Evolutionary conservation across 257 asterid genomes (phyloP).

Genomic region (Galeopsis tetrahit): DNA sequence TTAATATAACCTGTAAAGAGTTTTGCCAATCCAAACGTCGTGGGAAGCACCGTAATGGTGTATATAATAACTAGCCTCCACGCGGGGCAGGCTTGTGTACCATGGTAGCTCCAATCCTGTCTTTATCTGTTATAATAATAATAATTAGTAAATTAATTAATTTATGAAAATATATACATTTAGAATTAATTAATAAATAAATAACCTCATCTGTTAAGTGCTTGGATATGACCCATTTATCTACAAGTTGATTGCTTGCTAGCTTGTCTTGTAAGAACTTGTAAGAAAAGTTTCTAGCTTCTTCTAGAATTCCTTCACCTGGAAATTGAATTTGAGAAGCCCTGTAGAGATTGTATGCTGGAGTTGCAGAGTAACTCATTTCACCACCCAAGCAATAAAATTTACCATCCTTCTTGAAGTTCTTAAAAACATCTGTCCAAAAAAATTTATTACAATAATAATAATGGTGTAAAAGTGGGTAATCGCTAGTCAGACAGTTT

Average conservation of each 20-base stretch:
- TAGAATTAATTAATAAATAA: neutral
- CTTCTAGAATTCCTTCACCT: slow-evolving; percentile 54
- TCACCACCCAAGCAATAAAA: slow-evolving; percentile 45
- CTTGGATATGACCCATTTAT: slow-evolving; percentile 55
- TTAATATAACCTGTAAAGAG: slow-evolving; percentile 36
- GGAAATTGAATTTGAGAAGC: slow-evolving; percentile 53
- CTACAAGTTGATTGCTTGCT: slow-evolving; percentile 29
- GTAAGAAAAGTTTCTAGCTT: slow-evolving; percentile 40
- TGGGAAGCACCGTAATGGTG: slow-evolving; percentile 39
- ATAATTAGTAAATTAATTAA: neutral
- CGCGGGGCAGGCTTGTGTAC: slow-evolving; percentile 43
- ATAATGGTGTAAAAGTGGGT: too few relatives aligned
- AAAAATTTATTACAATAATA: too few relatives aligned
- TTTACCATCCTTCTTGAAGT: slow-evolving; percentile 42
- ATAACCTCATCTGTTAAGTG: slow-evolving; percentile 51
- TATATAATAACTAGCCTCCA: neutral
- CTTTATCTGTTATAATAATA: slow-evolving; percentile 20
- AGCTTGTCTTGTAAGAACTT: slow-evolving; percentile 34
- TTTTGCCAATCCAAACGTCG: slow-evolving; percentile 50
- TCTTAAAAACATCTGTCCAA: slow-evolving; percentile 42
- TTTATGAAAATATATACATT: neutral
- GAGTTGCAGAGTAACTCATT: slow-evolving; percentile 41
- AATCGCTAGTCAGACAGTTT: too few relatives aligned
- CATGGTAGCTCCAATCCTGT: slow-evolving; percentile 43
- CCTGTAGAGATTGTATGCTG: slow-evolving; percentile 48